Conservation (phyloP, 2,329 filamentous ascomycete genomes). For the Nemania abortiva region DNA sequence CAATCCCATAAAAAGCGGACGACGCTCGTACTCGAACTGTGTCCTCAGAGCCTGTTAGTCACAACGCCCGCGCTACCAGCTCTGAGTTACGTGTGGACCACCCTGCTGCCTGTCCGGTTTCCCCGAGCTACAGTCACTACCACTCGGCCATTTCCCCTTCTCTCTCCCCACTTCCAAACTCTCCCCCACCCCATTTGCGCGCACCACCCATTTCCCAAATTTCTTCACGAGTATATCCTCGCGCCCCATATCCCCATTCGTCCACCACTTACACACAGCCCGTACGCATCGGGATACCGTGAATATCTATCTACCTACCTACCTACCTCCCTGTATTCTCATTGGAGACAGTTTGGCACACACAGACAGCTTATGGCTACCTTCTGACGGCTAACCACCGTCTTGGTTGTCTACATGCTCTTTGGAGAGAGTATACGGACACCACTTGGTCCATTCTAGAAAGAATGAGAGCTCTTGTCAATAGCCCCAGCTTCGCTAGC, state of each 20-base stretch:
- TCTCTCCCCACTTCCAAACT: slow-evolving; percentile 19
- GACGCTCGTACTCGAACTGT: slow-evolving; percentile 35
- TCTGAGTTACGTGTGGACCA: neutral
- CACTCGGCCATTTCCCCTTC: slow-evolving; percentile 38
- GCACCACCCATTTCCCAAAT: slow-evolving; percentile 16
- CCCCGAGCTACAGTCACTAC: slow-evolving; percentile 27
- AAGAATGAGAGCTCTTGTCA: slow-evolving; percentile 21
- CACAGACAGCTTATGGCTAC: neutral
- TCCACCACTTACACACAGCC: slow-evolving; percentile 26
- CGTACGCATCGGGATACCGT: slow-evolving; percentile 5
- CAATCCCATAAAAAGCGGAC: slow-evolving; percentile 16
- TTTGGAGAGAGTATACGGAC: neutral
- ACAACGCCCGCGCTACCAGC: neutral
- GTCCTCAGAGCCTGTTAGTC: neutral
- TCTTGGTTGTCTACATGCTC: neutral
- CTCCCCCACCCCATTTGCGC: slow-evolving; percentile 23
- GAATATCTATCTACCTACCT: neutral
- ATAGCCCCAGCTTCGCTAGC: slow-evolving; percentile 6
- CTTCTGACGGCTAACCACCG: neutral
- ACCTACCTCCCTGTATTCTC: neutral
- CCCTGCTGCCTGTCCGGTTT: slow-evolving; percentile 13
- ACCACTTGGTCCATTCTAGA: slow-evolving; percentile 9
- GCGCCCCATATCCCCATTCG: slow-evolving; percentile 31
- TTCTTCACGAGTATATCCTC: slow-evolving; percentile 36
- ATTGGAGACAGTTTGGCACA: neutral